These are phyloP conservation scores for Neonectria punicea DNA, from an alignment of 2,329 filamentous ascomycete species.

Conservation along the genomic window DNA sequence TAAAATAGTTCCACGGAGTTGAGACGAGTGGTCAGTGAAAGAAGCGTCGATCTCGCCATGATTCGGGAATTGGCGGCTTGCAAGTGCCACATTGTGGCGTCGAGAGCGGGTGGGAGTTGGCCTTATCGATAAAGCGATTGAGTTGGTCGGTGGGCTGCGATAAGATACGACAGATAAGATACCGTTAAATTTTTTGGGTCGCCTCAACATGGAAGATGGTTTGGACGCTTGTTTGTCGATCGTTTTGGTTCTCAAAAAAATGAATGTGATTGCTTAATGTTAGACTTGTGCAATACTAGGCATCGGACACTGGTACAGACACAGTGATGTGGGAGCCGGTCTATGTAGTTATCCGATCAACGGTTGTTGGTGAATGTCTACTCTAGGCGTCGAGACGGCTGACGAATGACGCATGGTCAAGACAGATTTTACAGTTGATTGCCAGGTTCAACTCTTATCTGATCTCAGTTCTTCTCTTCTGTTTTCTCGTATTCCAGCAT, in stretches of 20 bases:
- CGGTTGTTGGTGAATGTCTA: not conserved
- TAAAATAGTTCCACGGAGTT: constrained; percentile 16
- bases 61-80: constrained; percentile 28
- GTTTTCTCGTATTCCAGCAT: constrained; percentile 1
- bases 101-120: not conserved
- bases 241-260: not conserved
- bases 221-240: constrained; percentile 13
- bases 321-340: not conserved
- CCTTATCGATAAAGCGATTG: constrained; percentile 23
- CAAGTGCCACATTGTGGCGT: constrained; percentile 31
- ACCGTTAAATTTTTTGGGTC: not conserved
- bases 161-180: constrained; percentile 22
- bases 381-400: constrained; percentile 32
- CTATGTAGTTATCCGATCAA: not conserved
- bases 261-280: not conserved
- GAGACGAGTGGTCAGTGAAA: constrained; percentile 7
- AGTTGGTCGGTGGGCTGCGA: constrained; percentile 20
- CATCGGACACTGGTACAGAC: not conserved
- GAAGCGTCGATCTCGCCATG: constrained; percentile 26
- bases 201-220: not conserved
- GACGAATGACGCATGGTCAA: constrained; percentile 30
- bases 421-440: not conserved
- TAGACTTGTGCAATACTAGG: no score
- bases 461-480: not conserved
- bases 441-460: not conserved